Conservation (phyloP, 345 rosid genomes). For the Pseudoturritis turrita region DNA sequence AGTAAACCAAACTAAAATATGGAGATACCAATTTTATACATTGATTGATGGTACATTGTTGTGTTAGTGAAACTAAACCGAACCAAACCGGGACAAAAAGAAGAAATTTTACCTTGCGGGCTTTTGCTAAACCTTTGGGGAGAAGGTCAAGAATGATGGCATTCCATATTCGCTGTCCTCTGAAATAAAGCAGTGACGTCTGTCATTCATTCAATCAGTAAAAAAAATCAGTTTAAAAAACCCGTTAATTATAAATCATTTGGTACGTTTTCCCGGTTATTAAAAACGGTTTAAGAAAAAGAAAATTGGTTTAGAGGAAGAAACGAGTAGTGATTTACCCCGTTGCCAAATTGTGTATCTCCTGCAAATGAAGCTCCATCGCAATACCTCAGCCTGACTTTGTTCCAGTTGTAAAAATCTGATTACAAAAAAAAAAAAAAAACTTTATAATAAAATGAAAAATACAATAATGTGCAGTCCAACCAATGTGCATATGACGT, state of each 20-base stretch:
- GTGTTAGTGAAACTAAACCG: background rate
- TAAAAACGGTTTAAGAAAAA: background rate
- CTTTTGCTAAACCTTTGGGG: slow-evolving; percentile 67
- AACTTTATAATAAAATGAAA: background rate
- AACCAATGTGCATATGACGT: background rate
- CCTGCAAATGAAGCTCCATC: slow-evolving; percentile 98
- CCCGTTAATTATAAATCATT: background rate
- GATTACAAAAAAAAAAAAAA: slow-evolving; percentile 3
- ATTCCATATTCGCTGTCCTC: slow-evolving; percentile 86
- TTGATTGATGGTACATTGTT: background rate
- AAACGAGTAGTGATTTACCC: slow-evolving; percentile 39
- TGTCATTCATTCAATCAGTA: slow-evolving; percentile 32
- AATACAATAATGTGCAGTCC: background rate
- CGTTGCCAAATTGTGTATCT: slow-evolving; percentile 52
- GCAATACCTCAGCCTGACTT: slow-evolving; percentile 86
- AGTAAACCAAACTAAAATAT: background rate
- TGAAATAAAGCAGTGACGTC: slow-evolving; percentile 83
- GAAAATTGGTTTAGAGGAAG: background rate
- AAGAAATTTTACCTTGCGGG: slow-evolving; percentile 50
- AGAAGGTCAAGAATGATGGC: slow-evolving; percentile 84
- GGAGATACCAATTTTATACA: background rate
- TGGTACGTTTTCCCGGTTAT: slow-evolving; percentile 10
- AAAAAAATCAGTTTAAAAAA: background rate
- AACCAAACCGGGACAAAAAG: background rate
- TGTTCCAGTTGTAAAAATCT: slow-evolving; percentile 99